These are phyloP conservation scores for Fusarium nanum DNA, from an alignment of 2,329 filamentous ascomycete species.

Conservation along the genomic window DNA sequence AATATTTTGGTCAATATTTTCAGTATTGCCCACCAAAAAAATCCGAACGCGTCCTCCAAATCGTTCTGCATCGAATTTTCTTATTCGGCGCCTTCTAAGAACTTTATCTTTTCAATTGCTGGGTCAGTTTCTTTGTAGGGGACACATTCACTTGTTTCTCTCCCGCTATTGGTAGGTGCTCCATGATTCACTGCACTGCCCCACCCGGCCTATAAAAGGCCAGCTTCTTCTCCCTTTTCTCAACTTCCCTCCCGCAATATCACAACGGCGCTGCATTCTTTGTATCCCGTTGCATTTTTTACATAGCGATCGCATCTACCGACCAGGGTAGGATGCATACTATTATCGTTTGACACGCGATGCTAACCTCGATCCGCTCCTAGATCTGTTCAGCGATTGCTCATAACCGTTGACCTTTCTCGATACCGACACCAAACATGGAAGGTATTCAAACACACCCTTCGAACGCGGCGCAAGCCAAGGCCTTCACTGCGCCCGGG, in stretches of 20 bases:
- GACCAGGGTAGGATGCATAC: conserved; percentile 34
- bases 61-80: conserved; percentile 39
- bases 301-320: conserved; percentile 35
- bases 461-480: conserved; percentile 89
- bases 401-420: conserved; percentile 34
- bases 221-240: conserved; percentile 38
- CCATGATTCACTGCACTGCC: conserved; percentile 44
- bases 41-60: conserved; percentile 11
- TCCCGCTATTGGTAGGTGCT: conserved; percentile 76
- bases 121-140: conserved; percentile 67
- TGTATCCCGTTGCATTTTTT: neutral
- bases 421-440: conserved; percentile 67
- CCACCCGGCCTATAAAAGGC: conserved; percentile 42
- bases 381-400: conserved; percentile 52
- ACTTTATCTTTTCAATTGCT: conserved; percentile 16
- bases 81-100: conserved; percentile 40
- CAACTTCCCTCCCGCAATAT: conserved; percentile 43
- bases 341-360: conserved; percentile 10
- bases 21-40: conserved; percentile 8
- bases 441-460: conserved; percentile 93
- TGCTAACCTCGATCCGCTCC: conserved; percentile 43
- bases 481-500: conserved; percentile 92
- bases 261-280: conserved; percentile 15
- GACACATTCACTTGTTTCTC: conserved; percentile 99
- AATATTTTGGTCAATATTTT: conserved; percentile 29